phyloP scores from a whole-genome alignment of 768 basidiomycete species.

The Mycena amicta region DNA sequence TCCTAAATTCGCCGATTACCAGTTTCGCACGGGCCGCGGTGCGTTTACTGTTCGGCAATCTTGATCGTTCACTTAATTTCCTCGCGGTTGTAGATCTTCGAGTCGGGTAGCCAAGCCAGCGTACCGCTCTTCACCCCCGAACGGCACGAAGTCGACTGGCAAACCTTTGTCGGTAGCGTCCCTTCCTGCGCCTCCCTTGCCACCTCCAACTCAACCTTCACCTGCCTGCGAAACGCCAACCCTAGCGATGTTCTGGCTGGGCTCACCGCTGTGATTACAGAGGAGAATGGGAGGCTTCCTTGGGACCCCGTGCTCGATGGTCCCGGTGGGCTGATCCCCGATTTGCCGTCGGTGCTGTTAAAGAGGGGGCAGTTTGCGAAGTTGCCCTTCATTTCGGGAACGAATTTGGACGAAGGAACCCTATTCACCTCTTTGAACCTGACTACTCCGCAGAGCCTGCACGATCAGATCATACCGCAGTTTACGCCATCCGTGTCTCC shows the following conservation, averaged over 20 bases:
- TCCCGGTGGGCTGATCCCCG: constrained; percentile 39
- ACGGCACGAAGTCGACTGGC: constrained; percentile 32
- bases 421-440: constrained; percentile 26
- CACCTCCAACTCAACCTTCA: constrained; percentile 34
- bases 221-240: constrained; percentile 32
- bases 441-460: constrained; percentile 29
- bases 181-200: constrained; percentile 27
- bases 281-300: constrained; percentile 27
- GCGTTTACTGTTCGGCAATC: constrained; percentile 5
- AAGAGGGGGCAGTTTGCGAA: constrained; percentile 36
- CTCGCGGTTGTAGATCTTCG: constrained; percentile 39
- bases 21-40: constrained; percentile 35
- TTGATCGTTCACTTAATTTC: not conserved
- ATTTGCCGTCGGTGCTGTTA: constrained; percentile 37
- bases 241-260: constrained; percentile 34
- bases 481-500: constrained; percentile 29
- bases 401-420: constrained; percentile 52
- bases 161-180: constrained; percentile 33
- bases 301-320: constrained; percentile 47
- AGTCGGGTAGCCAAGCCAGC: constrained; percentile 43
- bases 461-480: constrained; percentile 22
- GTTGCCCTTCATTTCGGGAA: constrained; percentile 50
- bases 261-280: constrained; percentile 21
- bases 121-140: constrained; percentile 29
- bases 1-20: constrained; percentile 33